phyloP scores from a whole-genome alignment of 306 rosid species.

The Dryas alaskensis region DNA sequence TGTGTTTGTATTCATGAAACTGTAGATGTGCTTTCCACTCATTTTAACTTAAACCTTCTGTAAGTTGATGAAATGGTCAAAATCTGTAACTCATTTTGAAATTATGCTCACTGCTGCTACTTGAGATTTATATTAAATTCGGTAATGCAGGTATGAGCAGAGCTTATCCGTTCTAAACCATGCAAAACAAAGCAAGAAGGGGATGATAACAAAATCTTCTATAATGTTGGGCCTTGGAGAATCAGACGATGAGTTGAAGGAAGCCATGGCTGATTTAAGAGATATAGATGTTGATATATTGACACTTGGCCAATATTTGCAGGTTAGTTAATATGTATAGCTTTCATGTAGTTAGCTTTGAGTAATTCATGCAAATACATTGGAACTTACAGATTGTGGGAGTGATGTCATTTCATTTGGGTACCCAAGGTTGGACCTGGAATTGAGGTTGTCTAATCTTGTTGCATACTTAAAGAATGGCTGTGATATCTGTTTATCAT shows the following conservation, averaged over 20 bases:
- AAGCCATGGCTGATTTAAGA: slow-evolving; percentile 74
- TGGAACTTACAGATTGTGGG: neutral
- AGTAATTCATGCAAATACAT: neutral
- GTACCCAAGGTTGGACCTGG: neutral
- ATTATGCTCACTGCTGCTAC: slow-evolving; percentile 7
- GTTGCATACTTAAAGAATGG: neutral
- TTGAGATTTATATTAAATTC: slow-evolving; percentile 22
- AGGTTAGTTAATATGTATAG: slow-evolving; percentile 50
- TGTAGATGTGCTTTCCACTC: neutral
- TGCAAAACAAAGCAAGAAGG: slow-evolving; percentile 73
- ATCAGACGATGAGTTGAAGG: slow-evolving; percentile 81
- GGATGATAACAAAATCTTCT: slow-evolving; percentile 93
- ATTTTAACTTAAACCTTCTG: neutral
- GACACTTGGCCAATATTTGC: slow-evolving; percentile 95
- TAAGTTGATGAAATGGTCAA: neutral
- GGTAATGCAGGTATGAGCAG: slow-evolving; percentile 71
- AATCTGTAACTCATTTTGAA: neutral
- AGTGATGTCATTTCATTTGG: neutral
- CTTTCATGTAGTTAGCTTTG: slow-evolving; percentile 1
- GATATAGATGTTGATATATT: slow-evolving; percentile 83
- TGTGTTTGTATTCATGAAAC: neutral
- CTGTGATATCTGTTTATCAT: slow-evolving; percentile 15
- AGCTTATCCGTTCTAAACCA: slow-evolving; percentile 78
- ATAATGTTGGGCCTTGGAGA: slow-evolving; percentile 98
- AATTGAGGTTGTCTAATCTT: neutral